These are phyloP conservation scores for Hypoxylon sp. DNA, from an alignment of 2,329 filamentous ascomycete genomes.

Conservation along the genomic window DNA sequence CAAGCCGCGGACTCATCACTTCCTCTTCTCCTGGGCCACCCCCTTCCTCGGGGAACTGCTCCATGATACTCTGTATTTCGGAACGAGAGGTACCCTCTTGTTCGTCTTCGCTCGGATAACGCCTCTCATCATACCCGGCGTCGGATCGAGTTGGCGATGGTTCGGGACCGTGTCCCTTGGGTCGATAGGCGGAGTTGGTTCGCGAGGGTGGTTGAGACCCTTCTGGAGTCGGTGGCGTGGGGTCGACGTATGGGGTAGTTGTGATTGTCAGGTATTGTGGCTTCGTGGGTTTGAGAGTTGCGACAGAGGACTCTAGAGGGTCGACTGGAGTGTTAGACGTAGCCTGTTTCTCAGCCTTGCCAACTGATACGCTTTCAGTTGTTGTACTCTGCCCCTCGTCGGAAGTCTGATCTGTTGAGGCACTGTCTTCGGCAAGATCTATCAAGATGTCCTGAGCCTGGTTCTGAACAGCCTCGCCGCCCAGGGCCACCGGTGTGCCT, in stretches of 20 bases:
- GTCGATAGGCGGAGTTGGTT: slow-evolving; percentile 69
- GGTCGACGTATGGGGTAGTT: slow-evolving; percentile 67
- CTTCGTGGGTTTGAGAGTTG: slow-evolving; percentile 64
- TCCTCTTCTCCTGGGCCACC: slow-evolving; percentile 81
- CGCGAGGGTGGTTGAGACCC: slow-evolving; percentile 71
- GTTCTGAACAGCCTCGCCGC: slow-evolving; percentile 8
- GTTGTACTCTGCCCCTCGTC: slow-evolving; percentile 13
- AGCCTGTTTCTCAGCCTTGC: slow-evolving; percentile 22
- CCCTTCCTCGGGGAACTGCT: slow-evolving; percentile 86
- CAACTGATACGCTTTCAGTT: slow-evolving; percentile 6
- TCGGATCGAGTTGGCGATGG: slow-evolving; percentile 70
- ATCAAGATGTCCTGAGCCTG: slow-evolving; percentile 23
- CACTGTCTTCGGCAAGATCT: slow-evolving; percentile 30
- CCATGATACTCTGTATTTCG: slow-evolving; percentile 98
- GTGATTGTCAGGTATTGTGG: slow-evolving; percentile 65
- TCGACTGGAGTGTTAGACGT: slow-evolving; percentile 30
- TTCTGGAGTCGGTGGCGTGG: slow-evolving; percentile 70
- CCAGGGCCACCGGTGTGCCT: slow-evolving; percentile 9
- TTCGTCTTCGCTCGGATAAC: slow-evolving; percentile 72
- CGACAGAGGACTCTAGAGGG: slow-evolving; percentile 62
- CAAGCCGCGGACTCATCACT: slow-evolving; percentile 91
- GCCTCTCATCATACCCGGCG: slow-evolving; percentile 70
- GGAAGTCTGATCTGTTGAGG: slow-evolving; percentile 18
- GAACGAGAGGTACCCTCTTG: slow-evolving; percentile 79
- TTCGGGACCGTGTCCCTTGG: slow-evolving; percentile 61